A percentile compares a stretch with the other conserved stretches of the same genome.
These are phyloP conservation scores for Podila horticola DNA, from an alignment of 192 early-diverging fungal species.

Conservation along the genomic window DNA sequence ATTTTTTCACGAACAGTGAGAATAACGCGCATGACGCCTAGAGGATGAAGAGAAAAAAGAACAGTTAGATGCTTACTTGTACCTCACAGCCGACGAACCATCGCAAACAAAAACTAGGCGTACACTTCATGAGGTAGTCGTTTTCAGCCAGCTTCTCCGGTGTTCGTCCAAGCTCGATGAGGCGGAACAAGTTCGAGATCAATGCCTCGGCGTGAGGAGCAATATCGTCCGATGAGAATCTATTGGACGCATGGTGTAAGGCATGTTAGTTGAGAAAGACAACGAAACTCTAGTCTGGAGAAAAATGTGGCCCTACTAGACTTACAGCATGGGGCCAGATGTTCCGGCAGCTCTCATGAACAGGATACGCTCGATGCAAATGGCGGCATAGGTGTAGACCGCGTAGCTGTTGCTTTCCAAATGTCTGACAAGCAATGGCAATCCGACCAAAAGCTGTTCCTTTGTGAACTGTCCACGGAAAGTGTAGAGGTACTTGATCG, in stretches of 20 bases:
- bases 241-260: constrained; percentile 10
- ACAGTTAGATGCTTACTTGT: background rate
- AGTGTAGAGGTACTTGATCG: constrained; percentile 92
- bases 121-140: constrained; percentile 94
- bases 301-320: background rate
- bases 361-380: constrained; percentile 91
- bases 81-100: no score
- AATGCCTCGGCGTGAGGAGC: constrained; percentile 73
- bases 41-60: background rate
- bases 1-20: constrained; percentile 81
- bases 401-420: constrained; percentile 84
- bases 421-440: constrained; percentile 84
- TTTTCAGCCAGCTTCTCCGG: constrained; percentile 97
- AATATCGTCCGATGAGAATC: constrained; percentile 77
- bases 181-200: constrained; percentile 77
- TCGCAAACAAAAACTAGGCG: background rate
- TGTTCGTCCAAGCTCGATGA: constrained; percentile 79
- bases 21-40: constrained; percentile 88
- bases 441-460: constrained; percentile 75
- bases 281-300: background rate
- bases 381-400: constrained; percentile 93
- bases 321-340: constrained; percentile 64
- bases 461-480: constrained; percentile 95
- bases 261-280: background rate
- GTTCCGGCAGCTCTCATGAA: constrained; percentile 68